Evolutionary conservation across 306 rosid species (phyloP), one percentile per base, ranked within the genome.

Genomic region (Cucurbita pepo): DNA sequence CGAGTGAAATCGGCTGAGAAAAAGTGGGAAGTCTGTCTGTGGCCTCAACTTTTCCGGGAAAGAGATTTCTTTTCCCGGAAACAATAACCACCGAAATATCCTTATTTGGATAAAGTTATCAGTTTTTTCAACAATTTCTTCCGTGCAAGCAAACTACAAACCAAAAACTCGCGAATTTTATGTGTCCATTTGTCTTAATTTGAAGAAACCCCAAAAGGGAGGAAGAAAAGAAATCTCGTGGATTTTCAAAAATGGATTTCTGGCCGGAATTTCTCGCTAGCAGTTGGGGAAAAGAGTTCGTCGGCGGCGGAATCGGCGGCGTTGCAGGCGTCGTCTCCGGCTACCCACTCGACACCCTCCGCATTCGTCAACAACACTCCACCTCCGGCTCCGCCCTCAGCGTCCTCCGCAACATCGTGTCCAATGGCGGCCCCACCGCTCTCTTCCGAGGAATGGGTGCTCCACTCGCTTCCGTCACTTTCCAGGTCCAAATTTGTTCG

Each of bases 261-360:
- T 89, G 86, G 97, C 94, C 88, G 78, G 91, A 86, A 37, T 87
- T 88, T 89, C 85, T 90, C 64, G 98, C 96, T 19, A 82, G 50
- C 72, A 87, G 85, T 73, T 87, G 94, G 84, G 97, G 97, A 0
- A 88, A 76, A 82, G 98, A 94, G 56, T 94, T 94, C 79, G 88
- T 94, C 22, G 98, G 96, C 0, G 97, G 97, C 16, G 97, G 98
- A 0, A 76, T 83, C 64, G 97, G 98, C 58, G 99, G 99, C 56
- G 79, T 78, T 38, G 99, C 99, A 21, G 97, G 97, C 55, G 37
- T 95, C 7, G 38, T 95, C 36, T 86, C 96, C 16, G 97, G 99
- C 38, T 88, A 89, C 60, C 99, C 96, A 4, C 84, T 95, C 10
- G 97, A 95, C 73, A 95, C 99, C 3, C 82, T 95, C 8, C 82